phyloP scores from a whole-genome alignment of 2,329 filamentous ascomycete genomes.

The Neonectria punicea region DNA sequence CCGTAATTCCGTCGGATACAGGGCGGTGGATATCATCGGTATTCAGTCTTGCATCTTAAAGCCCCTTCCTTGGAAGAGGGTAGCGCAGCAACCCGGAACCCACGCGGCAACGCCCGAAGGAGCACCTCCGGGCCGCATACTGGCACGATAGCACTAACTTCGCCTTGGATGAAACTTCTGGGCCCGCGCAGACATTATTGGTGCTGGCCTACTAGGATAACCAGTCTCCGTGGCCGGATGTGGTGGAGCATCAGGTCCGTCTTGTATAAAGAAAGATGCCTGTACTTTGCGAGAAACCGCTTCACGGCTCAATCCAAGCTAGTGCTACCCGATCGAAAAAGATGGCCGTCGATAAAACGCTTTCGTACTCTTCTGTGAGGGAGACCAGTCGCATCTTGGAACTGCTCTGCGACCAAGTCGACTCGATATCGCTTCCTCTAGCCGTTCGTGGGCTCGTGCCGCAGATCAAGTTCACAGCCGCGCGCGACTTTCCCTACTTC shows the following conservation, averaged over 20 bases:
- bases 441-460: conserved; percentile 37
- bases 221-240: conserved; percentile 1
- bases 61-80: background rate
- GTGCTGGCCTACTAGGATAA: background rate
- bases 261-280: conserved; percentile 24
- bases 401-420: conserved; percentile 38
- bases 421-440: conserved; percentile 44
- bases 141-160: background rate
- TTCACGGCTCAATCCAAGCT: conserved; percentile 5
- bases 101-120: background rate
- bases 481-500: conserved; percentile 54
- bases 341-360: conserved; percentile 21
- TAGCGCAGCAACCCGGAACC: background rate
- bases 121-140: background rate
- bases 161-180: conserved; percentile 3
- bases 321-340: conserved; percentile 2
- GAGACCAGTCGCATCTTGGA: conserved; percentile 38
- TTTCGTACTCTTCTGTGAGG: conserved; percentile 33
- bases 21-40: background rate
- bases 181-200: conserved; percentile 11
- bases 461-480: conserved; percentile 48
- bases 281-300: conserved; percentile 3
- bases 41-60: background rate
- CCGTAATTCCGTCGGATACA: conserved; percentile 11
- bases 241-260: conserved; percentile 15